Evolutionary conservation across 192 early-diverging fungal species (phyloP), one percentile per base, ranked within the genome.

Genomic region (Chytriomyces hyalinus): DNA sequence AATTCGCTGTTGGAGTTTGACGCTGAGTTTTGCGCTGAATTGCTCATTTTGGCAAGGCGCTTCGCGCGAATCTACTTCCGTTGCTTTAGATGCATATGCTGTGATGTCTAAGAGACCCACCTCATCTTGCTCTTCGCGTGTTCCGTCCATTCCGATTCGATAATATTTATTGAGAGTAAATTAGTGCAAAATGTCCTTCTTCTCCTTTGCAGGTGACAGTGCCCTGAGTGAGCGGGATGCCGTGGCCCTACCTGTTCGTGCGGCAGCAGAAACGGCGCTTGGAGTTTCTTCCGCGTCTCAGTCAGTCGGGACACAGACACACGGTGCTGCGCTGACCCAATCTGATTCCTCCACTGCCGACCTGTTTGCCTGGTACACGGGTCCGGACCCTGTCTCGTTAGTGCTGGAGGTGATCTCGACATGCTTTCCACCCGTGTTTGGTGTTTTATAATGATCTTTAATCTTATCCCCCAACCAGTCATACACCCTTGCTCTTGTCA

Each of bases 401-500:
- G 49, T 71, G 1, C 69, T 71, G 49, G 69, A 71, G 69, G 53
- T 57, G 20, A n/a, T 57, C 53, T 13, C 53, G 20, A 20, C 53
- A n/a, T 20, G 1, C 15, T 57, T 13, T 20, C 13, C 53, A 57
- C 20, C 15, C 53, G 1, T 36, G 36, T 36, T 36, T 36, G 36
- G 0, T 36, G 36, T 36, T 36, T 2, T 2, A 36, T 36, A 36
- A 36, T 36, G 36, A 36, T 36, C 36, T 36, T 4, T 36, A 36
- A 36, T 57, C 3, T 0, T 20, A 57, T 80, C 77, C 57, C 59
- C 79, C 7, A 44, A 82, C 46, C 77, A 78, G 46, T 24, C 81
- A 11, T 86, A 86, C 68, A 65, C 80, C 11, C 48, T 83, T 65
- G 64, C 85, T 8, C 80, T 89, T 17, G 70, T 86, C 26, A 72